These are phyloP conservation scores for Suhomyces canberraensis DNA, from an alignment of 805 yeast genomes.

Conservation along the genomic window DNA sequence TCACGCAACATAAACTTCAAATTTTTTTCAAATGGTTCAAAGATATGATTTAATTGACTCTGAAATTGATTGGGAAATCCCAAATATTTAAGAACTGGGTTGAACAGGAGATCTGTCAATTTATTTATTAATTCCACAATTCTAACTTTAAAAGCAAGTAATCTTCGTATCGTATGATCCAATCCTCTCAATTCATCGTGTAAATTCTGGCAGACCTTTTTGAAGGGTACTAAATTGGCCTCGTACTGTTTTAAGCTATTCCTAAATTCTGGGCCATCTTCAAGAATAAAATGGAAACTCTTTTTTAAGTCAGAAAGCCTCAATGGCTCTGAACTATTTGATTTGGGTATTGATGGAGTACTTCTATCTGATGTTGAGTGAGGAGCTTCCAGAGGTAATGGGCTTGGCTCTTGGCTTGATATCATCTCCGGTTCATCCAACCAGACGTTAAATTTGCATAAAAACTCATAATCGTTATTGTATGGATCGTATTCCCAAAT, in stretches of 20 bases:
- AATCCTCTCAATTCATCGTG: conserved; percentile 31
- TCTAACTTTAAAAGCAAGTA: conserved; percentile 16
- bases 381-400: not conserved
- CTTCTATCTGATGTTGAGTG: not conserved
- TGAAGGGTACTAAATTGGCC: conserved; percentile 25
- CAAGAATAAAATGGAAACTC: conserved; percentile 33
- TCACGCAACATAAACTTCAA: conserved; percentile 24
- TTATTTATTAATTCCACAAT: conserved; percentile 22
- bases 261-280: conserved; percentile 45
- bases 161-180: conserved; percentile 23
- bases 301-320: conserved; percentile 20
- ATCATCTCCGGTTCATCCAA: conserved; percentile 11
- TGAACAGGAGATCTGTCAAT: conserved; percentile 23
- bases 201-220: conserved; percentile 19
- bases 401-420: not conserved
- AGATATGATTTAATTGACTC: conserved; percentile 19
- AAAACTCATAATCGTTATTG: conserved; percentile 12
- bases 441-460: conserved; percentile 29
- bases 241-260: conserved; percentile 31
- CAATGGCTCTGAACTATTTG: conserved; percentile 2
- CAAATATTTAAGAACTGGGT: conserved; percentile 19
- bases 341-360: conserved; percentile 20
- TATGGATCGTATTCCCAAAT: conserved; percentile 23
- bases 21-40: conserved; percentile 33
- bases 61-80: conserved; percentile 26